These are phyloP conservation scores for Leptodontidium sp. DNA, from an alignment of 2,329 filamentous ascomycete species.

Conservation along the genomic window DNA sequence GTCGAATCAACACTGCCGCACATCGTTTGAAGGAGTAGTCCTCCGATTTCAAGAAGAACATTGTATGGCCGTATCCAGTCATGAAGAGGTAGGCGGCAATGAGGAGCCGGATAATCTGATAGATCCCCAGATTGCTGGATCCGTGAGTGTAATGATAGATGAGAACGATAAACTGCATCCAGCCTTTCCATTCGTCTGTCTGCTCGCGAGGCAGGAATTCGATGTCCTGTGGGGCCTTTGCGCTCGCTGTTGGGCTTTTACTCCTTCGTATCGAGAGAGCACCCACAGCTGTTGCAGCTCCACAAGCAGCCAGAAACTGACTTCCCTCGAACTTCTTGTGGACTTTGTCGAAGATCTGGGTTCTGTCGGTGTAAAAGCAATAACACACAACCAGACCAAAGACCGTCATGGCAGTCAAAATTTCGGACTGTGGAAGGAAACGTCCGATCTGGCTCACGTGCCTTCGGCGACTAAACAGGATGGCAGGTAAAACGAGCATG, in stretches of 20 bases:
- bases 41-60: constrained; percentile 62
- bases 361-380: constrained; percentile 63
- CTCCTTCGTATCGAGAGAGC: constrained; percentile 45
- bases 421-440: constrained; percentile 34
- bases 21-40: constrained; percentile 65
- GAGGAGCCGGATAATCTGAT: constrained; percentile 61
- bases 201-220: constrained; percentile 62
- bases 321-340: constrained; percentile 54
- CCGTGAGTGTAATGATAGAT: constrained; percentile 67
- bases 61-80: constrained; percentile 67
- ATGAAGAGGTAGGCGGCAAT: constrained; percentile 69
- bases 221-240: constrained; percentile 33
- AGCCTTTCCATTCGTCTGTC: constrained; percentile 72
- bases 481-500: constrained; percentile 44
- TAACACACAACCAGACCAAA: constrained; percentile 47
- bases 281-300: constrained; percentile 43
- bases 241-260: constrained; percentile 12
- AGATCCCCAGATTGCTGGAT: constrained; percentile 58
- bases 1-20: constrained; percentile 60
- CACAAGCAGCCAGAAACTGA: constrained; percentile 46
- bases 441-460: constrained; percentile 29
- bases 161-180: constrained; percentile 65
- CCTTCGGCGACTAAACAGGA: constrained; percentile 36
- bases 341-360: constrained; percentile 59
- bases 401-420: constrained; percentile 35